Percentiles rank a stretch among this genome's conserved stretches.
Evolutionary conservation across 2,329 filamentous ascomycete species (phyloP).

Genomic region (Sporothrix pallida): DNA sequence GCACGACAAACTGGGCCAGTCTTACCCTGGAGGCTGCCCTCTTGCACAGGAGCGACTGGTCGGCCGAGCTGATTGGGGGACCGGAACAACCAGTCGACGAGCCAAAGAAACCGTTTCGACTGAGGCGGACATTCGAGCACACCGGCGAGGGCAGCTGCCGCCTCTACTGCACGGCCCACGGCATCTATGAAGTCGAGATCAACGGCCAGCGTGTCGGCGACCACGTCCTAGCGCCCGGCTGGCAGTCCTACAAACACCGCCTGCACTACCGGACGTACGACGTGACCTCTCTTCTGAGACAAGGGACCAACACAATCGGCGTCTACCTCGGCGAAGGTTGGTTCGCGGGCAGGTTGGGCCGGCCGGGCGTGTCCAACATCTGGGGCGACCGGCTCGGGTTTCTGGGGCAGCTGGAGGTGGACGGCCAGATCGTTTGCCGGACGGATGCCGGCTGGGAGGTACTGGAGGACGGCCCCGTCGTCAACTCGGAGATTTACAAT

Average conservation of each 20-base stretch:
- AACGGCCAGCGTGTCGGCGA: conserved; percentile 46
- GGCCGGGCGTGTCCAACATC: conserved; percentile 46
- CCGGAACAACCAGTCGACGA: not conserved
- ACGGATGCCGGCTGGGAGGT: not conserved
- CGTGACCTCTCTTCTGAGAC: conserved; percentile 45
- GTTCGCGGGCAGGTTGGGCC: conserved; percentile 48
- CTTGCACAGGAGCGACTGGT: not conserved
- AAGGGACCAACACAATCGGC: conserved; percentile 41
- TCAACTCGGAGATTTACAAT: conserved; percentile 54
- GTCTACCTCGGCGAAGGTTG: conserved; percentile 48
- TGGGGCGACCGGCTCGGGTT: conserved; percentile 50
- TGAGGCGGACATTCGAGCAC: not conserved
- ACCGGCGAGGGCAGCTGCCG: conserved; percentile 28
- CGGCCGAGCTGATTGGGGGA: not conserved
- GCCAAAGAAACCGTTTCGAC: not conserved
- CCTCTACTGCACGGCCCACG: conserved; percentile 48
- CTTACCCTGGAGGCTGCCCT: not conserved
- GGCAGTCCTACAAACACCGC: conserved; percentile 50
- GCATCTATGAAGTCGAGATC: conserved; percentile 46
- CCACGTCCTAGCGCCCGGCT: conserved; percentile 49
- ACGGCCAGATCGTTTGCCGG: not conserved
- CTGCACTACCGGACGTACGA: conserved; percentile 53
- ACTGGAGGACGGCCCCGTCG: not conserved
- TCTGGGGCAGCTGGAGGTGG: conserved; percentile 46
- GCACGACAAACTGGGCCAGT: not conserved